These are phyloP conservation scores for Saccharomycopsis sp. DNA, from an alignment of 805 yeast species.

Conservation along the genomic window DNA sequence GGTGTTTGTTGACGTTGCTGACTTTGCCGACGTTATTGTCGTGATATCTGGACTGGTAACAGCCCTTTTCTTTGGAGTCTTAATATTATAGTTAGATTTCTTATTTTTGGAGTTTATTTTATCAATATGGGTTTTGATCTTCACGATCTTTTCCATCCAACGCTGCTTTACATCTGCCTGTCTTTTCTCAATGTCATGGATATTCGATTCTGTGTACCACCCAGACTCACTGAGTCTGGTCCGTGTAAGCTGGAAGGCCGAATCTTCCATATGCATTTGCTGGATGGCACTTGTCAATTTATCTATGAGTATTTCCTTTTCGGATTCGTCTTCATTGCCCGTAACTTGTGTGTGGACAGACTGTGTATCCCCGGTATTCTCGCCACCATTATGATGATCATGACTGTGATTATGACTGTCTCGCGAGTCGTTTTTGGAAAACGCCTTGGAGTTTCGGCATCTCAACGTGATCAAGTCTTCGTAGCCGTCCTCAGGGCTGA, in stretches of 20 bases:
- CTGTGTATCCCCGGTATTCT: not conserved
- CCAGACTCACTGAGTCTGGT: constrained; percentile 18
- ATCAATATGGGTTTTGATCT: constrained; percentile 11
- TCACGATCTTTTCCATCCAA: constrained; percentile 11
- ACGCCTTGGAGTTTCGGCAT: not conserved
- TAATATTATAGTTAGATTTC: constrained; percentile 11
- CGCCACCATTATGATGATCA: too few species aligned
- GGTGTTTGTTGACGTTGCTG: not conserved
- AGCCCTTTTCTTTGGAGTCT: constrained; percentile 15
- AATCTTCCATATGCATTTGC: constrained; percentile 17
- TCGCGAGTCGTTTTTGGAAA: not conserved
- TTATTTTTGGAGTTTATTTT: not conserved
- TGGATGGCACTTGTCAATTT: constrained; percentile 4
- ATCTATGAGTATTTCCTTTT: constrained; percentile 1
- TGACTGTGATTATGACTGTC: not conserved
- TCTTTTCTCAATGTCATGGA: constrained; percentile 15
- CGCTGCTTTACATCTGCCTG: constrained; percentile 2
- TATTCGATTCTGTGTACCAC: constrained; percentile 20
- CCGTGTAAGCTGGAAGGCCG: constrained; percentile 15
- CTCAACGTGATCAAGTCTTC: not conserved
- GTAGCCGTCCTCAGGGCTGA: not conserved
- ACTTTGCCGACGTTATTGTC: too few species aligned
- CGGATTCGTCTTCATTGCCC: not conserved
- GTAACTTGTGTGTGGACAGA: not conserved
- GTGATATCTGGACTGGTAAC: not conserved